Evolutionary conservation across 108 stramenopile genomes (phyloP), one percentile per base, ranked within the genome.

Genomic region (Stephanodiscus minutulus): DNA sequence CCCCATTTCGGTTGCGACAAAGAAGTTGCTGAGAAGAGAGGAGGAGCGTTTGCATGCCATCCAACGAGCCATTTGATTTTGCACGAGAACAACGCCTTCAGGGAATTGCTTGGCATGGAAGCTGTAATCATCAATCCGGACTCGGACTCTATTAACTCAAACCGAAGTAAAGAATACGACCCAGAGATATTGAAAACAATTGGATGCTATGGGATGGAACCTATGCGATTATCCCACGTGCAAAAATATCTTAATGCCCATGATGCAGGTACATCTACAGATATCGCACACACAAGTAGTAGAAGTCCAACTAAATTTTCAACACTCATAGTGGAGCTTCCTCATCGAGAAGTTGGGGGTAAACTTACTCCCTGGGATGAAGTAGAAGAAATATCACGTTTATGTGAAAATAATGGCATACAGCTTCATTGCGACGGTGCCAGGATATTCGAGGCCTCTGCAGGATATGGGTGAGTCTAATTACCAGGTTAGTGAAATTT

Each of bases 331-430:
- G 31, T 91, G 5, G 91, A 96, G 64, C 63, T 91, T 5, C 94
- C 94, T 0, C 94, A 96, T 83, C 81, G 94, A 18, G 91, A 93
- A 66, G 48, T 91, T 49, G 94, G 94, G 43, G 91, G 94, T n/a
- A 87, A 87, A 54, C 20, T 79, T 10, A 90, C 90, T 20, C 74
- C 94, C 9, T 88, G 76, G 82, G 61, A 82, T 0, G 94, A 92
- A 33, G 63, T 96, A 0, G 43, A 63, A 47, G 64, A 66, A 10
- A 88, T 93, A 41, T 31, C 50, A 22, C 17, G 68, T 21, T 53
- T 77, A 12, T 88, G 87, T 43, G 68, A 60, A 13, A 24, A 76
- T 3, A 35, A 70, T 15, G 83, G 74, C 18, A 68, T 91, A 4
- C 24, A 61, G n/a, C 86, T 91, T 57, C 94, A 96, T 66, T 81